Evolutionary conservation across 139 green algal species (phyloP).

Genomic region (Chlorella vulgaris): DNA sequence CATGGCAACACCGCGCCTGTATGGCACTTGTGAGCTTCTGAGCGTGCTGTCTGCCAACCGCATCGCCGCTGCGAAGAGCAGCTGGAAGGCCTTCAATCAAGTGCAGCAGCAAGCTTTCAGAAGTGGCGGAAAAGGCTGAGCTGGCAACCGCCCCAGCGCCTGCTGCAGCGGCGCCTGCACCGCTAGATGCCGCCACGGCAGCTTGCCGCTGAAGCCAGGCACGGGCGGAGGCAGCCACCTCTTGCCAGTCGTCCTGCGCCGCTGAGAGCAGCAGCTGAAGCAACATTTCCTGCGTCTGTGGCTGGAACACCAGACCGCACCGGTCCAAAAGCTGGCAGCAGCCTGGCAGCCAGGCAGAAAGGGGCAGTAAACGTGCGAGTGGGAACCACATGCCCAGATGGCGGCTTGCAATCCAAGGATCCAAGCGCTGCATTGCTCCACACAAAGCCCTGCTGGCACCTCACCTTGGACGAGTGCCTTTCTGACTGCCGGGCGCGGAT

Average conservation of each 20-base stretch:
- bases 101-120: conserved; percentile 36
- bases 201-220: conserved; percentile 38
- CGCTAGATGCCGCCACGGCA: conserved; percentile 28
- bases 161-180: conserved; percentile 60
- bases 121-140: neutral
- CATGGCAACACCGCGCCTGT: conserved; percentile 19
- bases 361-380: too few species aligned
- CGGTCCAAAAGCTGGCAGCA: conserved; percentile 50
- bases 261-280: conserved; percentile 61
- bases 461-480: conserved; percentile 43
- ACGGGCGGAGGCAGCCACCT: conserved; percentile 44
- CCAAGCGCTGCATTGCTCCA: neutral
- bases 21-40: conserved; percentile 58
- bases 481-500: conserved; percentile 61
- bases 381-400: too few species aligned
- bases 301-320: conserved; percentile 42
- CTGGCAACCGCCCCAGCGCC: conserved; percentile 45
- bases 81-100: conserved; percentile 44
- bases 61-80: conserved; percentile 48
- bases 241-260: conserved; percentile 71
- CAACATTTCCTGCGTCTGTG: conserved; percentile 41
- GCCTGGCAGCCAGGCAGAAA: conserved; percentile 29
- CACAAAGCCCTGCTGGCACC: neutral
- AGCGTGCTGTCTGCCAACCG: conserved; percentile 42
- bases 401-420: too few species aligned